Conservation (phyloP, 495 filamentous ascomycete species). For the Daldinia loculata region DNA sequence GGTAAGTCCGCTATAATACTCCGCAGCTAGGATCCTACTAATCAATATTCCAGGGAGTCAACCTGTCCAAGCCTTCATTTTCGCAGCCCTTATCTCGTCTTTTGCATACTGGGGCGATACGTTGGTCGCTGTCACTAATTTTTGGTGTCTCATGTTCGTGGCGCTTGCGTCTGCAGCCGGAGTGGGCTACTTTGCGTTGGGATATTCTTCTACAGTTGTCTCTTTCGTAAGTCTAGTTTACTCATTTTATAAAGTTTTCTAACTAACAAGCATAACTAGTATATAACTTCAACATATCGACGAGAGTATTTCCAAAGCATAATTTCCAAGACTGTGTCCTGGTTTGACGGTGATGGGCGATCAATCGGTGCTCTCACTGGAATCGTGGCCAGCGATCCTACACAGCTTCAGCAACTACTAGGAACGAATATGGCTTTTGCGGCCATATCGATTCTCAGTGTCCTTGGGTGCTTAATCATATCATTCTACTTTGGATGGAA, state of each 20-base stretch:
- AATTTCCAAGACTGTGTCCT: slow-evolving; percentile 63
- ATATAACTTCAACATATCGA: slow-evolving; percentile 62
- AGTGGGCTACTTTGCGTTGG: slow-evolving; percentile 62
- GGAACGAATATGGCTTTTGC: slow-evolving; percentile 64
- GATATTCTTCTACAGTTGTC: slow-evolving; percentile 60
- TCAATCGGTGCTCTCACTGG: slow-evolving; percentile 61
- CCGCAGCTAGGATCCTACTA: slow-evolving; percentile 5
- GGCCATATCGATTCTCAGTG: slow-evolving; percentile 58
- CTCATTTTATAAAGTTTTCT: not conserved
- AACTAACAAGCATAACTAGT: slow-evolving; percentile 44
- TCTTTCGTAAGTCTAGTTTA: slow-evolving; percentile 54
- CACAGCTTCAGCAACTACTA: slow-evolving; percentile 68
- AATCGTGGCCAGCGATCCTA: slow-evolving; percentile 65
- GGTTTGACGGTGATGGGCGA: slow-evolving; percentile 63
- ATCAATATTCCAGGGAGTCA: slow-evolving; percentile 48
- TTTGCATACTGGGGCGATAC: slow-evolving; percentile 56
- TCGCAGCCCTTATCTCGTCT: slow-evolving; percentile 58
- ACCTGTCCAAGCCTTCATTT: slow-evolving; percentile 60
- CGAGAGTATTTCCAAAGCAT: slow-evolving; percentile 68
- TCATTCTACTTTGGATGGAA: slow-evolving; percentile 67
- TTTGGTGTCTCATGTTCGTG: slow-evolving; percentile 75
- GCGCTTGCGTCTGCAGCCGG: slow-evolving; percentile 61
- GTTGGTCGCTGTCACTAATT: slow-evolving; percentile 56
- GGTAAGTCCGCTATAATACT: slow-evolving; percentile 46
- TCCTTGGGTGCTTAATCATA: slow-evolving; percentile 59